Evolutionary conservation across 2,329 filamentous ascomycete genomes (phyloP).

Genomic region (Lasiodiplodia theobromae): DNA sequence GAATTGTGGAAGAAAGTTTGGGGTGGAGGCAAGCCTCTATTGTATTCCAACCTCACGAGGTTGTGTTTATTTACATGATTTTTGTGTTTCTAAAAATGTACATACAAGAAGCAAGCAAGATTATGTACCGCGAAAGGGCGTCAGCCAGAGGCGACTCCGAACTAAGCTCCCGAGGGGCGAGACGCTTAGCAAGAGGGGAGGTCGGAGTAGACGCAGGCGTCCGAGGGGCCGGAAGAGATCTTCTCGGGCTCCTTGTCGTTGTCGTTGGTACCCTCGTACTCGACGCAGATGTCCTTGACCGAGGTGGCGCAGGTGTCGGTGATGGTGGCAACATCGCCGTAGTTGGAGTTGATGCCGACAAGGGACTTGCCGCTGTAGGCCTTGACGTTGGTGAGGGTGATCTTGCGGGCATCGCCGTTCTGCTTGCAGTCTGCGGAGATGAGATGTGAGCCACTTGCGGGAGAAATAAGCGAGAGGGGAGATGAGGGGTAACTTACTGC

Average conservation of each 20-base stretch:
- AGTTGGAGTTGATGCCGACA: constrained; percentile 45
- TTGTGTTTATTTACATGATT: neutral
- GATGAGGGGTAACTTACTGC: constrained; percentile 33
- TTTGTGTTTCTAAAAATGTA: neutral
- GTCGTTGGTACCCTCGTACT: constrained; percentile 45
- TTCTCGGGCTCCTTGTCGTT: constrained; percentile 43
- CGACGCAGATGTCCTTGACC: constrained; percentile 45
- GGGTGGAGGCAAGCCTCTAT: constrained; percentile 1
- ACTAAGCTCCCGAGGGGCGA: neutral
- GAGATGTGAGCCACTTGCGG: constrained; percentile 49
- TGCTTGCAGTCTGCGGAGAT: constrained; percentile 47
- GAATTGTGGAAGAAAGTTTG: neutral
- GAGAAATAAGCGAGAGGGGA: neutral
- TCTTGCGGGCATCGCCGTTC: constrained; percentile 53
- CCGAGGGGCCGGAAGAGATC: constrained; percentile 40
- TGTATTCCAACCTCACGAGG: constrained; percentile 6
- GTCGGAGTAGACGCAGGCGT: constrained; percentile 40
- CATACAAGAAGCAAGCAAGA: constrained; percentile 18
- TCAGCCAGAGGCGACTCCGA: neutral
- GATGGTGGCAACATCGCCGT: constrained; percentile 45
- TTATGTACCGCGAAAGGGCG: neutral
- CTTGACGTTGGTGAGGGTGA: constrained; percentile 18
- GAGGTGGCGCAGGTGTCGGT: constrained; percentile 35
- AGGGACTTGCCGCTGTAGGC: constrained; percentile 32
- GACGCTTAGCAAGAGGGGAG: constrained; percentile 18